These are phyloP conservation scores for Cucurbitaria berberidis DNA, from an alignment of 2,329 filamentous ascomycete species.

Conservation along the genomic window DNA sequence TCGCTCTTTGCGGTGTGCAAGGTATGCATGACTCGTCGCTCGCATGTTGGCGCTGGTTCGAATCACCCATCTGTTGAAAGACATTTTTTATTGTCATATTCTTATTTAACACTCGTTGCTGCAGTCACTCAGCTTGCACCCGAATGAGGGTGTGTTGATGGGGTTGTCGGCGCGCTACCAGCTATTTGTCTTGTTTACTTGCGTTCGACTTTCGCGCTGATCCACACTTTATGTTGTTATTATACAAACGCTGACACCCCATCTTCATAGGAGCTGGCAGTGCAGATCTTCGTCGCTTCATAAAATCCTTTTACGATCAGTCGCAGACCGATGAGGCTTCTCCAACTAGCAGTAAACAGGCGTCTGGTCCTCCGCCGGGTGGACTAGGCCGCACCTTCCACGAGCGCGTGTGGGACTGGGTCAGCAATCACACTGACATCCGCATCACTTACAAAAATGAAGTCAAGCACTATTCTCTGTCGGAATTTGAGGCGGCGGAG, in stretches of 20 bases:
- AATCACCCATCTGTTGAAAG: slow-evolving; percentile 6
- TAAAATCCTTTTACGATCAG: slow-evolving; percentile 46
- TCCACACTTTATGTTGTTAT: background rate
- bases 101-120: background rate
- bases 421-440: slow-evolving; percentile 62
- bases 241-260: slow-evolving; percentile 3
- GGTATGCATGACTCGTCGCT: slow-evolving; percentile 54
- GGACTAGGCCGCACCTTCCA: slow-evolving; percentile 58
- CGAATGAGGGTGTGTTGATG: background rate
- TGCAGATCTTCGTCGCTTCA: slow-evolving; percentile 48
- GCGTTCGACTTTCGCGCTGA: slow-evolving; percentile 22
- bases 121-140: background rate
- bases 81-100: background rate
- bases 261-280: slow-evolving; percentile 47
- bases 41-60: slow-evolving; percentile 7
- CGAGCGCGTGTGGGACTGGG: slow-evolving; percentile 64
- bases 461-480: slow-evolving; percentile 31
- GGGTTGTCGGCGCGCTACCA: background rate
- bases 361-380: slow-evolving; percentile 8
- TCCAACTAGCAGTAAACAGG: slow-evolving; percentile 4
- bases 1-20: slow-evolving; percentile 64
- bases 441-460: slow-evolving; percentile 56
- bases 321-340: slow-evolving; percentile 11
- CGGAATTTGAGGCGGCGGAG: slow-evolving; percentile 43
- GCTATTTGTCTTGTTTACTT: background rate